These are phyloP conservation scores for Aspergillus affinis DNA, from an alignment of 495 filamentous ascomycete species.

Conservation along the genomic window DNA sequence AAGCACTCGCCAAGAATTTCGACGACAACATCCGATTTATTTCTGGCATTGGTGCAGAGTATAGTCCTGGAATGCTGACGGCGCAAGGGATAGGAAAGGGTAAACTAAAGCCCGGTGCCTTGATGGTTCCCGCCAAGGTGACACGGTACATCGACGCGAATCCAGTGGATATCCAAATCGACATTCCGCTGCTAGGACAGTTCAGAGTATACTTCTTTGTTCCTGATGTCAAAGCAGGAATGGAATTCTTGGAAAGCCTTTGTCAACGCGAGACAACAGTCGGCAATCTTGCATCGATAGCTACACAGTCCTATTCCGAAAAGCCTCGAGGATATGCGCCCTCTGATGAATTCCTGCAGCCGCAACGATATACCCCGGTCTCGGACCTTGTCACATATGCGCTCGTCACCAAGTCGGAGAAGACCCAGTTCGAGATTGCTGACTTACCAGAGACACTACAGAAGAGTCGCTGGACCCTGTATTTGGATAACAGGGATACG, in stretches of 20 bases:
- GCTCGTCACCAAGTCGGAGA: conserved; percentile 55
- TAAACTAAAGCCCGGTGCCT: conserved; percentile 52
- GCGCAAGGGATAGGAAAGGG: conserved; percentile 18
- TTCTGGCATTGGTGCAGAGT: conserved; percentile 64
- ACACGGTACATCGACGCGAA: conserved; percentile 69
- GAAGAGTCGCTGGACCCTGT: conserved; percentile 65
- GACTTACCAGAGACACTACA: conserved; percentile 58
- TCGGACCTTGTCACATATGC: conserved; percentile 60
- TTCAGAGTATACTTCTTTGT: conserved; percentile 68
- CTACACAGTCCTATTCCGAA: conserved; percentile 52
- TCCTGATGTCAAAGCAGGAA: conserved; percentile 51
- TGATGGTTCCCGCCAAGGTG: conserved; percentile 62
- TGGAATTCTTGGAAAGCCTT: conserved; percentile 53
- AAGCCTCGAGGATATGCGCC: conserved; percentile 49
- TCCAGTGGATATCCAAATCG: conserved; percentile 68
- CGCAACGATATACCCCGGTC: conserved; percentile 59
- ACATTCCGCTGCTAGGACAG: conserved; percentile 68
- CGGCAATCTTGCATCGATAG: conserved; percentile 44
- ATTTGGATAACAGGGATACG: conserved; percentile 59
- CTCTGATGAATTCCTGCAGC: conserved; percentile 56
- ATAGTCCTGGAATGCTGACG: conserved; percentile 59
- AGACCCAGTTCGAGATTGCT: conserved; percentile 56
- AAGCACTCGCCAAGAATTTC: conserved; percentile 60
- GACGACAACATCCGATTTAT: conserved; percentile 67
- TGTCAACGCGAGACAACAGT: conserved; percentile 48